Evolutionary conservation across 805 yeast genomes (phyloP), one percentile per base, ranked within the genome.

Genomic region (Saccharomyces eubayanus): DNA sequence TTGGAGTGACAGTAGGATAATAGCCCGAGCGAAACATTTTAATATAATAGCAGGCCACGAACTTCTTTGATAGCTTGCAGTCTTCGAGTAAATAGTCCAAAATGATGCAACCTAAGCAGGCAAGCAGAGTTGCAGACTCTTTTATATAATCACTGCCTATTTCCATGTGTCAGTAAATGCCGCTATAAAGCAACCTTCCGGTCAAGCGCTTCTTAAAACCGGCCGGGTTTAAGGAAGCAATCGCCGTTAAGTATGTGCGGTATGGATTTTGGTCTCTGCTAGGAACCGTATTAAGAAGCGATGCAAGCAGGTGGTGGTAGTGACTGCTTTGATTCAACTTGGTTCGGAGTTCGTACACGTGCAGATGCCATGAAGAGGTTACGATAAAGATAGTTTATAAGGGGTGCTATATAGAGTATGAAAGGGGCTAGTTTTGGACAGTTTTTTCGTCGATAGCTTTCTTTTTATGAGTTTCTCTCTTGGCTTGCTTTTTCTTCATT

Each of bases 401-500:
- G 43, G 8, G 9, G 43, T n/a, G 43, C 11, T 36, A 36, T 36
- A 16, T 16, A 36, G 43, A 16, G 20, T 36, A 30, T 48, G 28
- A 11, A 29, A 10, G 16, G 21, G 11, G 21, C 43, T 11, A 28
- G 49, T 16, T 27, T n/a, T 46, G 28, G 8, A n/a, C 48, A 20
- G 49, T 27, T 9, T 50, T 53, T 45, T 57, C 56, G 14, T 47
- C 31, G 24, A 16, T 14, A 28, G 20, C n/a, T 16, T 16, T 47
- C 21, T 16, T 40, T 30, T 49, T 29, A 20, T 47, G 27, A 12
- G 20, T 27, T 47, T 48, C 51, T 21, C 50, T 36, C 53, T 63
- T 60, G 30, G 57, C 62, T 49, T 56, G 61, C 53, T 59, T 66
- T 53, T 59, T 64, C 58, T 69, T 63, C 51, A 61, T 61, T 57